Evolutionary conservation across 306 rosid genomes (phyloP), one percentile per base, ranked within the genome.

Genomic region (Trifolium dubium): DNA sequence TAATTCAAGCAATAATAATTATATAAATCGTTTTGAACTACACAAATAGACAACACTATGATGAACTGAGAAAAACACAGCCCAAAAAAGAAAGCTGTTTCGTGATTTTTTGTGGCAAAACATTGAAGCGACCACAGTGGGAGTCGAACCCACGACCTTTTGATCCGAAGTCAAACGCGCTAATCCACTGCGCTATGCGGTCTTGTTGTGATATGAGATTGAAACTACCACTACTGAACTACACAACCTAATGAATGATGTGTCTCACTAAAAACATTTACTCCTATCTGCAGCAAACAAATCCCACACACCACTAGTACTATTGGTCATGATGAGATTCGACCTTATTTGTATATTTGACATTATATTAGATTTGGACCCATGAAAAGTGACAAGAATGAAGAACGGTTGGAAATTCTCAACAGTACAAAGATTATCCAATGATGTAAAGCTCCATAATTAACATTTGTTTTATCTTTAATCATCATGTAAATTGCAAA

Each of bases 401-500:
- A 73, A 72, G 54, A 65, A 62, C 13, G 17, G 71, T 51, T 30
- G 9, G 76, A 59, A 67, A 59, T 46, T 78, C 50, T 69, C 30
- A 43, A 69, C 30, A 43, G 64, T 9, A n/a, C 19, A 18, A 18
- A 74, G 74, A 78, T 78, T 70, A 61, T 82, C 72, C 19, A 65
- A 83, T 83, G 72, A 79, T 75, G 75, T 75, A 67, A 7, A 61
- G 60, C 49, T 47, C 63, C 23, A 23, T 23, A 23, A 23, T 23
- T 6, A 64, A 53, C 58, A 35, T 60, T 69, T 69, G 74, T n/a
- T 69, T 19, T 35, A 50, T 18, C 8, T 11, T 39, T 30, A 13
- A 31, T 73, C 56, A 77, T 80, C 18, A 17, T 67, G 77, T 67
- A 31, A 72, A 76, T 71, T 67, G 77, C 71, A 31, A 72, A 76